Base-by-base conservation (phyloP, 148 eudicot genomes). In the Cornus suecica region DNA sequence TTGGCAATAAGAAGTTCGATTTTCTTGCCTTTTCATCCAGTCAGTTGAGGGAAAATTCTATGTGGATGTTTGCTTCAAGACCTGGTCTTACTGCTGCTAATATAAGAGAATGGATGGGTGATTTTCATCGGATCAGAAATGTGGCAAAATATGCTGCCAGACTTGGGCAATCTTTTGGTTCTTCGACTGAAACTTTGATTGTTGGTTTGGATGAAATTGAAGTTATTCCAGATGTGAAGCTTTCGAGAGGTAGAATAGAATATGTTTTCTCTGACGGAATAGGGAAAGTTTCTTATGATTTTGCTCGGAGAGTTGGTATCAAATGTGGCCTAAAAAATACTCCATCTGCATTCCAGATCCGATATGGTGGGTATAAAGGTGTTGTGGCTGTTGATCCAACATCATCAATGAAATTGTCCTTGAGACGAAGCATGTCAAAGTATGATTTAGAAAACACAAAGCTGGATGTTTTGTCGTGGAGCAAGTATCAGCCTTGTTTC, bases 81-180 rank as follows among this genome's bases (percentile, higher is more conserved):
- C 76, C 80, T 61, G 84, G 84, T 54, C 58, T 86, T 23, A 79
- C 77, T 78, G 93, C 97, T 32, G 60, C 83, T 74, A 82, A 32
- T 29, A 89, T 91, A 31, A 85, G 97, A 71, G 34, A 20, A 6
- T 85, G 90, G 91, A 84, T 91, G 97, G 97, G 97, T 29, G 87
- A 89, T 73, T 91, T 91, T 73, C 65, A 76, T 29, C 45, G 75
- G 9, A 91, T 91, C 13, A 86, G 73, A 73, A 91, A 91, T 62
- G 89, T 89, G 70, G 93, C 97, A 42, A 91, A 91, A 77, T 91
- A 88, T 81, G 91, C 97, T 32, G 97, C 97, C n/a, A 88, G 97
- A 66, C 91, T 91, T 65, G 97, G 97, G 66, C 97, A 91, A 76
- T 91, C 97, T 18, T 89, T 91, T 32, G 77, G 93, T 63, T 89